phyloP scores from a whole-genome alignment of 805 yeast genomes.

The Aciculoconidium aculeatum region DNA sequence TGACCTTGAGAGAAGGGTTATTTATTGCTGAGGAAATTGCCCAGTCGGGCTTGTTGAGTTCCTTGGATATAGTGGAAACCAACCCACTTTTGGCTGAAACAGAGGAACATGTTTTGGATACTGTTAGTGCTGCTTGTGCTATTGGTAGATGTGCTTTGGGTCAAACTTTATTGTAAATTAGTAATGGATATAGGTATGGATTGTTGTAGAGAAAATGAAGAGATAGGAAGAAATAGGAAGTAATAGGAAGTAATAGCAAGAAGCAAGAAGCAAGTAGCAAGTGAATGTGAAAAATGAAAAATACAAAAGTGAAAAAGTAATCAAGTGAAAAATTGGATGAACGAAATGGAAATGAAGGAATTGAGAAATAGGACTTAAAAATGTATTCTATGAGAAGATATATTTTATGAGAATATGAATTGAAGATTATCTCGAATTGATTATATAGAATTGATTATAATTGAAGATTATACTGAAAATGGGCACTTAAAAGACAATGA shows the following conservation, averaged over 20 bases:
- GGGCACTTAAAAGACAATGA: too few relatives aligned
- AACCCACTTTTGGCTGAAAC: conserved; percentile 83
- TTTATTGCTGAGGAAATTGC: conserved; percentile 90
- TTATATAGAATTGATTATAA: too few relatives aligned
- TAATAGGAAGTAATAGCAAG: too few relatives aligned
- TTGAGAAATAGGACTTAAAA: not conserved
- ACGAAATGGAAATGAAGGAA: not conserved
- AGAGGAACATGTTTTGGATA: conserved; percentile 71
- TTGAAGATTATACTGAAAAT: too few relatives aligned
- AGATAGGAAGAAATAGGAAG: too few relatives aligned
- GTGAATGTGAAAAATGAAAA: conserved; percentile 1
- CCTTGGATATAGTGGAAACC: conserved; percentile 89
- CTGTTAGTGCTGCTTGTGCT: conserved; percentile 86
- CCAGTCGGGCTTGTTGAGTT: conserved; percentile 79
- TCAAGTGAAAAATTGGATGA: too few relatives aligned
- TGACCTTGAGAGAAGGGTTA: conserved; percentile 90
- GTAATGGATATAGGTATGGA: not conserved
- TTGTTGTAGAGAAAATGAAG: not conserved
- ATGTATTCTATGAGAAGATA: too few relatives aligned
- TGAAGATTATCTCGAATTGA: too few relatives aligned
- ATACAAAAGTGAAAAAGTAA: too few relatives aligned
- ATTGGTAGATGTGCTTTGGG: conserved; percentile 93
- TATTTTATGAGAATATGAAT: too few relatives aligned
- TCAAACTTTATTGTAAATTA: conserved; percentile 62
- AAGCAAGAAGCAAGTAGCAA: too few relatives aligned